phyloP scores from a whole-genome alignment of 2,329 filamentous ascomycete species.

The Metarhizium album region DNA sequence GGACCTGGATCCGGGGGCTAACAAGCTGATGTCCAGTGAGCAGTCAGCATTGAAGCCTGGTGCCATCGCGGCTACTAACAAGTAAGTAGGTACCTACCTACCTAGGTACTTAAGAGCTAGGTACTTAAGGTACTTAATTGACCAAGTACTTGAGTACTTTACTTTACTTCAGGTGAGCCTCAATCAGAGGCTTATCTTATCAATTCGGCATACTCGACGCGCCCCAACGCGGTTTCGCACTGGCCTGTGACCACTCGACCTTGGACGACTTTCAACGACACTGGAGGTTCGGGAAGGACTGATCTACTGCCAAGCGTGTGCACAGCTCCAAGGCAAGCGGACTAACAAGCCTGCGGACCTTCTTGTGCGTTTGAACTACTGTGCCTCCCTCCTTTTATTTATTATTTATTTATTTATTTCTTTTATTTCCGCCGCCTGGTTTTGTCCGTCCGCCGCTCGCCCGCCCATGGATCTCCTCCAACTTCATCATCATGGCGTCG shows the following conservation, averaged over 20 bases:
- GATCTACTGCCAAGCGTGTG: not conserved
- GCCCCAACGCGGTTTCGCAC: not conserved
- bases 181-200: not conserved
- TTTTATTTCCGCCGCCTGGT: too few relatives aligned
- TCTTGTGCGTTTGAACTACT: not conserved
- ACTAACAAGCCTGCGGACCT: not conserved
- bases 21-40: too few relatives aligned
- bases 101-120: too few relatives aligned
- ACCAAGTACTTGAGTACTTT: too few relatives aligned
- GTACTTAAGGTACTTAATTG: too few relatives aligned
- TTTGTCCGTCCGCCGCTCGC: not conserved
- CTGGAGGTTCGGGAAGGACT: not conserved
- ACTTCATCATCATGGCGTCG: conserved; percentile 58
- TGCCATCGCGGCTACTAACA: too few relatives aligned
- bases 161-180: too few relatives aligned
- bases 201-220: too few relatives aligned
- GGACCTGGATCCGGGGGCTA: too few relatives aligned
- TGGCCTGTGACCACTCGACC: not conserved
- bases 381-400: not conserved
- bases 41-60: too few relatives aligned
- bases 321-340: not conserved
- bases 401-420: too few relatives aligned
- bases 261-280: not conserved
- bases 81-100: too few relatives aligned
- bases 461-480: conserved; percentile 22